Evolutionary conservation across 495 filamentous ascomycete genomes (phyloP).

Genomic region (Pseudotulostoma volvatum): DNA sequence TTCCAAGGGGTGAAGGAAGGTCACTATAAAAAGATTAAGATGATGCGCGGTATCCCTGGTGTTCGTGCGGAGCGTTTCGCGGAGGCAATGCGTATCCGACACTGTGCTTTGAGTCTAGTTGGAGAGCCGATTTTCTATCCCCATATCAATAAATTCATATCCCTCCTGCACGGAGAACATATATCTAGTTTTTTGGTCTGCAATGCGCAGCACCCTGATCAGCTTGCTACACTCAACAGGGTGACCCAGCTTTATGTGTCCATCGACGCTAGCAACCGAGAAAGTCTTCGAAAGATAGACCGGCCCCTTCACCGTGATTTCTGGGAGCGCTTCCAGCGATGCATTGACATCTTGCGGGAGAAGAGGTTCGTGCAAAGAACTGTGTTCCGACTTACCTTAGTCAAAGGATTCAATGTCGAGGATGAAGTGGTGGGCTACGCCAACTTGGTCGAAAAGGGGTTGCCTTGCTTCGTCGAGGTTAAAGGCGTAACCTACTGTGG

Average conservation of each 20-base stretch:
- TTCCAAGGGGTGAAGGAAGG: slow-evolving; percentile 78
- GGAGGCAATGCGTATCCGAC: slow-evolving; percentile 82
- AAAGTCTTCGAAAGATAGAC: slow-evolving; percentile 73
- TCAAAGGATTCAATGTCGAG: slow-evolving; percentile 93
- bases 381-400: slow-evolving; percentile 86
- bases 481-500: slow-evolving; percentile 97
- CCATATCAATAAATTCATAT: slow-evolving; percentile 80
- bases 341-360: slow-evolving; percentile 75
- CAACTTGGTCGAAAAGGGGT: slow-evolving; percentile 62
- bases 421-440: slow-evolving; percentile 87
- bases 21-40: slow-evolving; percentile 94
- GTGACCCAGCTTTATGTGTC: slow-evolving; percentile 93
- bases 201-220: slow-evolving; percentile 94
- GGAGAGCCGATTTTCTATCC: slow-evolving; percentile 98
- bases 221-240: slow-evolving; percentile 60
- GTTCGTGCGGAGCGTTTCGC: slow-evolving; percentile 81
- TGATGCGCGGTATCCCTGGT: slow-evolving; percentile 84
- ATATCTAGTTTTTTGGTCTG: slow-evolving; percentile 93
- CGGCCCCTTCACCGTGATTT: slow-evolving; percentile 88
- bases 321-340: slow-evolving; percentile 86
- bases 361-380: slow-evolving; percentile 71
- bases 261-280: slow-evolving; percentile 86
- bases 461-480: slow-evolving; percentile 84
- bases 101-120: slow-evolving; percentile 81
- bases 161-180: slow-evolving; percentile 62